These are phyloP conservation scores for Lobosporangium transversale DNA, from an alignment of 192 early-diverging fungal genomes.

Conservation along the genomic window DNA sequence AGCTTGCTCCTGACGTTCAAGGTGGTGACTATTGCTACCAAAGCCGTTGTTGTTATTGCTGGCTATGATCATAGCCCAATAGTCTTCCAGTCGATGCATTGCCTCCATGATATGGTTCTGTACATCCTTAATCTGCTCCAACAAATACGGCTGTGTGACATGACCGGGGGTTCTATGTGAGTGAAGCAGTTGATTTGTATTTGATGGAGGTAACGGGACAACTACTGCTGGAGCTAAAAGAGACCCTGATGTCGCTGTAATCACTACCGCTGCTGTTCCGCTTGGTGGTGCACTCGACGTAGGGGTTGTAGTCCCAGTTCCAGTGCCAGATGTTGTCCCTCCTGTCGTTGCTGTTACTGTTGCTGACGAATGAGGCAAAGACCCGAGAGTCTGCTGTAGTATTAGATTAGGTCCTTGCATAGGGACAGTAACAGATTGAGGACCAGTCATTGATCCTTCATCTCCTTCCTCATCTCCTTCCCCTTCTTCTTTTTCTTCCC, in stretches of 20 bases:
- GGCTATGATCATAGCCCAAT: constrained; percentile 23
- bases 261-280: neutral
- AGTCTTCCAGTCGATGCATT: constrained; percentile 28
- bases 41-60: too few species aligned
- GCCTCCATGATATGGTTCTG: constrained; percentile 37
- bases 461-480: neutral
- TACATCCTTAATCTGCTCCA: constrained; percentile 48
- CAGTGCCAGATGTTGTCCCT: neutral
- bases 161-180: constrained; percentile 37
- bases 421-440: neutral
- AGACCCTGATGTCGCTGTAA: constrained; percentile 1
- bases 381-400: neutral
- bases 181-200: constrained; percentile 20
- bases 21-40: neutral
- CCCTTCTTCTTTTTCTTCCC: neutral
- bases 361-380: constrained; percentile 2
- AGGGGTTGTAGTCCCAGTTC: neutral
- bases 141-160: constrained; percentile 39
- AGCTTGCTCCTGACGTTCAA: neutral
- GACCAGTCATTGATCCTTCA: too few species aligned
- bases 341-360: neutral
- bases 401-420: neutral
- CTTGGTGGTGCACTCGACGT: neutral
- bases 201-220: constrained; percentile 4
- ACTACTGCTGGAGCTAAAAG: neutral